These are phyloP conservation scores for Volvariella volvacea DNA, from an alignment of 1,284 basidiomycete species.

Conservation along the genomic window DNA sequence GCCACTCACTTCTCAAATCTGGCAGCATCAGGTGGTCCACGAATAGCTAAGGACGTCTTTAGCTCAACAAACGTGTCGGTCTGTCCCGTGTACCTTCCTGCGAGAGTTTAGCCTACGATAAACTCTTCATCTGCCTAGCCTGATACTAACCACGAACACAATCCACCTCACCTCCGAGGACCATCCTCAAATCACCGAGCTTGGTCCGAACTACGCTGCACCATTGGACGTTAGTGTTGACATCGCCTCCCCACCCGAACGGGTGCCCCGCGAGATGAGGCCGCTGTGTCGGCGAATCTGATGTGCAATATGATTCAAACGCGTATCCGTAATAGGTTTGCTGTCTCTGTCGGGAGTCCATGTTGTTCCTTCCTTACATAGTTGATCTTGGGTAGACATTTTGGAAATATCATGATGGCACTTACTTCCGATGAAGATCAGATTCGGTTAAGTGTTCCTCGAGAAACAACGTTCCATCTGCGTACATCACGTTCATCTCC, in stretches of 20 bases:
- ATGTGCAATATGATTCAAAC: constrained; percentile 84
- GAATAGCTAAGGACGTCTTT: constrained; percentile 85
- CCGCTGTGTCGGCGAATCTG: constrained; percentile 26
- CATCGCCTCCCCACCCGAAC: constrained; percentile 76
- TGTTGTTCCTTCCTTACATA: constrained; percentile 42
- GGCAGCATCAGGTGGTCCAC: constrained; percentile 59
- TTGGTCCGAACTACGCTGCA: constrained; percentile 90
- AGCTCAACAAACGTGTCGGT: constrained; percentile 79
- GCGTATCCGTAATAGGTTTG: constrained; percentile 76
- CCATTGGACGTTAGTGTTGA: constrained; percentile 96
- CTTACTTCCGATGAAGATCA: constrained; percentile 52
- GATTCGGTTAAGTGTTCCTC: constrained; percentile 71
- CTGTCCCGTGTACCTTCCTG: constrained; percentile 52
- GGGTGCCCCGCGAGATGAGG: constrained; percentile 21
- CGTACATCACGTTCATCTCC: constrained; percentile 82
- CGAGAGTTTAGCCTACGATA: constrained; percentile 8
- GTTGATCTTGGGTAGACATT: constrained; percentile 5
- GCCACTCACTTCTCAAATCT: constrained; percentile 75
- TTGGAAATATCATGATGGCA: constrained; percentile 16
- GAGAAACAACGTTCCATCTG: constrained; percentile 74
- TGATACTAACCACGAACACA: constrained; percentile 68
- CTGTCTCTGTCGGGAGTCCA: constrained; percentile 50
- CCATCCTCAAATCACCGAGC: constrained; percentile 71
- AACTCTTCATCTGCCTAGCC: constrained; percentile 1
- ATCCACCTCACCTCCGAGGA: constrained; percentile 95